Conservation (phyloP, 169 alveolate genomes). For the Blepharisma undulans region DNA sequence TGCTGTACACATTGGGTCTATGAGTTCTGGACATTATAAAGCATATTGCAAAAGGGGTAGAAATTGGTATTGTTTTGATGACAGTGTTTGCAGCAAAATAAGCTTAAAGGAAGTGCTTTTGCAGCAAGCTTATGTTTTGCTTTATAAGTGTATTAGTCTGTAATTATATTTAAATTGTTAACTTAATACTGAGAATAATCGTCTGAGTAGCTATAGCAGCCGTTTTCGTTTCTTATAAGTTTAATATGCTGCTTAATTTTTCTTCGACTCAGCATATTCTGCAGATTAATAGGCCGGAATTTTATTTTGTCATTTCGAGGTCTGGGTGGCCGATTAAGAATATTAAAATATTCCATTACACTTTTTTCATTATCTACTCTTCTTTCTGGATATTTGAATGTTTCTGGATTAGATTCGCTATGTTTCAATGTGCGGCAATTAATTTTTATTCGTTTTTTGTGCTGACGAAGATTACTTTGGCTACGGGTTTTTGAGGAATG, state of each 20-base stretch:
- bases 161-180: no score
- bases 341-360: neutral
- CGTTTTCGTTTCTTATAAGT: neutral
- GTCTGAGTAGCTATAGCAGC: neutral
- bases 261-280: neutral
- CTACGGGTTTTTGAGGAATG: neutral
- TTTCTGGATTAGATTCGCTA: neutral
- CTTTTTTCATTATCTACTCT: neutral
- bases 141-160: neutral
- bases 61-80: slow-evolving; percentile 31
- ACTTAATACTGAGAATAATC: neutral
- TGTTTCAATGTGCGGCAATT: neutral
- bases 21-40: slow-evolving; percentile 18
- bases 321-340: neutral
- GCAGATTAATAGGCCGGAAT: neutral
- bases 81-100: neutral
- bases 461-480: neutral
- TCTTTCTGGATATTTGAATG: neutral
- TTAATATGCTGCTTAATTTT: neutral
- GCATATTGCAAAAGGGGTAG: slow-evolving; percentile 36
- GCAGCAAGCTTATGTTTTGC: slow-evolving; percentile 20
- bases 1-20: slow-evolving; percentile 25
- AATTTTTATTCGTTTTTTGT: neutral
- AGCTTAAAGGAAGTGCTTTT: neutral
- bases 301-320: neutral